These are phyloP conservation scores for Adiantum capillusveneris DNA, from an alignment of 75 land plant species.

Conservation along the genomic window DNA sequence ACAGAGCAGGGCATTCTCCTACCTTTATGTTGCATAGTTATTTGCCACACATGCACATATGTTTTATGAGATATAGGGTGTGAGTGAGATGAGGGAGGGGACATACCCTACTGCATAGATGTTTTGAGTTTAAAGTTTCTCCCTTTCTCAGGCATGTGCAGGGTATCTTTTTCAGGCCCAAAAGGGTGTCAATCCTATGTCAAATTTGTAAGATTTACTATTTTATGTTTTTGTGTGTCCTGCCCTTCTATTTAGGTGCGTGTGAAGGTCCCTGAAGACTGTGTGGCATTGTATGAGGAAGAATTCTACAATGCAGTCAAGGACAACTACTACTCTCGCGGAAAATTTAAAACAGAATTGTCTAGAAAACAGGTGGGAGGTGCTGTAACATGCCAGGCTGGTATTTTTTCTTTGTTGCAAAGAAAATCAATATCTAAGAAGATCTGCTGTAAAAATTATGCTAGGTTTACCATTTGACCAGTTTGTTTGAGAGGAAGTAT, in stretches of 20 bases:
- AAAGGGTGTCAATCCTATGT: too few relatives aligned
- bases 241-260: constrained; percentile 25
- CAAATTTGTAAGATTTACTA: too few relatives aligned
- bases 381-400: too few relatives aligned
- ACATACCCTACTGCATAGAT: too few relatives aligned
- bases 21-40: too few relatives aligned
- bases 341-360: constrained; percentile 44
- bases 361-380: constrained; percentile 32
- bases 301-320: constrained; percentile 38
- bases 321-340: constrained; percentile 36
- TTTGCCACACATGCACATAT: too few relatives aligned
- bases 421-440: not conserved
- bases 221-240: not conserved
- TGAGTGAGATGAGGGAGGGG: too few relatives aligned
- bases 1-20: too few relatives aligned
- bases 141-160: not conserved
- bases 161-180: too few relatives aligned
- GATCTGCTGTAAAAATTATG: not conserved
- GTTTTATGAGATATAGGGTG: too few relatives aligned
- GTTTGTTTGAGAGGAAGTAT: not conserved
- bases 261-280: constrained; percentile 27
- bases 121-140: too few relatives aligned
- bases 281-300: constrained; percentile 36
- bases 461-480: not conserved
- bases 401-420: not conserved